These are phyloP conservation scores for Camelina sativa DNA, from an alignment of 345 rosid genomes.

Conservation along the genomic window DNA sequence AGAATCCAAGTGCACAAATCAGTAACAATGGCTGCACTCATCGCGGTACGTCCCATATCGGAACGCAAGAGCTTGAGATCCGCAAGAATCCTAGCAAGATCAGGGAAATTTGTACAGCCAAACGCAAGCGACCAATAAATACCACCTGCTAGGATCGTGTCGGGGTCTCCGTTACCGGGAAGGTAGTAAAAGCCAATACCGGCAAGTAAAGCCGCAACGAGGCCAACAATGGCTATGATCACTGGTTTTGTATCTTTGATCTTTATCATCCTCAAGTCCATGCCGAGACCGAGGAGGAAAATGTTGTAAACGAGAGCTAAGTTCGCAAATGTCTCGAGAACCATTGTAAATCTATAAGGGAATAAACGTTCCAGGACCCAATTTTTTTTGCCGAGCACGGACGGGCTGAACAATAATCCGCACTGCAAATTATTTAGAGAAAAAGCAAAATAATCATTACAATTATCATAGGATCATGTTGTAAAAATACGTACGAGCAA, in stretches of 20 bases:
- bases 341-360: constrained; percentile 43
- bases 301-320: constrained; percentile 55
- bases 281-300: constrained; percentile 69
- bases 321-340: constrained; percentile 58
- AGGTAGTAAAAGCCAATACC: constrained; percentile 48
- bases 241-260: constrained; percentile 40
- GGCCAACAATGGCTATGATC: constrained; percentile 50
- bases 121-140: constrained; percentile 59
- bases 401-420: constrained; percentile 58
- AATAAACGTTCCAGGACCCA: neutral
- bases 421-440: constrained; percentile 41
- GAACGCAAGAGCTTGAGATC: constrained; percentile 72
- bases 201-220: constrained; percentile 43
- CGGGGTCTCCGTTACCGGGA: constrained; percentile 9
- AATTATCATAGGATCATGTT: neutral
- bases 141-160: constrained; percentile 35
- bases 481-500: neutral
- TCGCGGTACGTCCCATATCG: constrained; percentile 56
- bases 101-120: constrained; percentile 64
- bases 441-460: neutral
- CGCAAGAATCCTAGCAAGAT: constrained; percentile 57
- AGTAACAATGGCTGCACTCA: constrained; percentile 53
- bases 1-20: constrained; percentile 63
- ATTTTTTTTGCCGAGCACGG: neutral
- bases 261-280: constrained; percentile 54